phyloP scores from a whole-genome alignment of 305 asterid species.

The Solanum aculeatissimum region DNA sequence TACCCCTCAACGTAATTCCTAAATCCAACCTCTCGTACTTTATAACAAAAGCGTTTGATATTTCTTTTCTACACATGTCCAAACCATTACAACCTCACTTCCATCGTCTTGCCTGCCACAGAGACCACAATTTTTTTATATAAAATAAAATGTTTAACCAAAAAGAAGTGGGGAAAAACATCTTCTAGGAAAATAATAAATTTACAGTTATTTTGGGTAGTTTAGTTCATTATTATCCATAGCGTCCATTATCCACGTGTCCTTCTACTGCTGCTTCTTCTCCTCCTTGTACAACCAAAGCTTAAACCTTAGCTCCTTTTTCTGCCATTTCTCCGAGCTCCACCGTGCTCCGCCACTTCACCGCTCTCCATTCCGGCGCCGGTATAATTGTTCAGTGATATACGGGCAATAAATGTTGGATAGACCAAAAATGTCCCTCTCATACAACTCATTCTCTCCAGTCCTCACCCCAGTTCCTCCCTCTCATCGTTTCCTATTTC shows the following conservation, averaged over 20 bases:
- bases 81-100: too few species aligned
- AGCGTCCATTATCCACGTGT: constrained; percentile 15
- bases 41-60: too few species aligned
- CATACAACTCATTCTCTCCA: constrained; percentile 29
- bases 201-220: not conserved
- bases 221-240: constrained; percentile 15
- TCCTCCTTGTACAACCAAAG: not conserved
- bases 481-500: constrained; percentile 25
- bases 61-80: too few species aligned
- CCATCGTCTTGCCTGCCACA: too few species aligned
- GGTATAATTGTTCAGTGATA: not conserved
- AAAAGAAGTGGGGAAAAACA: not conserved
- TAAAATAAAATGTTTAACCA: not conserved
- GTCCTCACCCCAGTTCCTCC: constrained; percentile 32
- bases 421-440: constrained; percentile 39
- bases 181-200: not conserved
- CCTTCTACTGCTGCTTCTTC: constrained; percentile 9
- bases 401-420: not conserved
- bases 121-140: too few species aligned
- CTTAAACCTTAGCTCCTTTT: constrained; percentile 14
- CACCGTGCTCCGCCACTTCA: not conserved
- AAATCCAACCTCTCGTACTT: too few species aligned
- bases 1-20: too few species aligned
- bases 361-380: not conserved
- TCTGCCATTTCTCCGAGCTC: not conserved